phyloP scores from a whole-genome alignment of 768 basidiomycete genomes.

The Kwoniella pini region DNA sequence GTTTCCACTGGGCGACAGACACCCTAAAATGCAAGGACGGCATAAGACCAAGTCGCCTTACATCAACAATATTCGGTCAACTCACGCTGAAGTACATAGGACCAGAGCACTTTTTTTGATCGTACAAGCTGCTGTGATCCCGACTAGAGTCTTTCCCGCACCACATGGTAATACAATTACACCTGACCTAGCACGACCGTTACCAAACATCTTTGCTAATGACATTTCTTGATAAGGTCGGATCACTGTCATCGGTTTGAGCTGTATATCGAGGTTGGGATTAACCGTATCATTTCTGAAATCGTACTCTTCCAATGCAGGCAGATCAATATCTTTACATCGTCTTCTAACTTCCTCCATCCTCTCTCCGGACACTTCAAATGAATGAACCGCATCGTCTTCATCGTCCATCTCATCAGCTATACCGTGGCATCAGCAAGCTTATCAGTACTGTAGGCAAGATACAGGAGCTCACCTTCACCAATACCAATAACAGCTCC shows the following conservation, averaged over 20 bases:
- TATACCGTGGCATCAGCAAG: constrained; percentile 46
- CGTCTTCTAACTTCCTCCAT: constrained; percentile 97
- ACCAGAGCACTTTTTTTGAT: constrained; percentile 99
- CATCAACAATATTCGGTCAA: constrained; percentile 16
- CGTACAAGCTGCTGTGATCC: constrained; percentile 98
- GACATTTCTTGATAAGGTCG: constrained; percentile 98
- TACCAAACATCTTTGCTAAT: constrained; percentile 99
- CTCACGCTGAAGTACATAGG: constrained; percentile 95
- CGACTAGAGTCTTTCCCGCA: constrained; percentile 97
- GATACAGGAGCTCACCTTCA: constrained; percentile 63
- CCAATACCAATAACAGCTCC: constrained; percentile 96
- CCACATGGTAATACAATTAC: constrained; percentile 98
- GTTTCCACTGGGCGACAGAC: constrained; percentile 95
- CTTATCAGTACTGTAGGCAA: not conserved
- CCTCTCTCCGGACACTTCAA: constrained; percentile 89
- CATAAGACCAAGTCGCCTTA: not conserved
- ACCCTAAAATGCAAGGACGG: constrained; percentile 44
- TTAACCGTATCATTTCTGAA: constrained; percentile 97
- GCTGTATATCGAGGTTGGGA: constrained; percentile 94
- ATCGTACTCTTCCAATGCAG: constrained; percentile 98
- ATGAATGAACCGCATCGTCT: constrained; percentile 94
- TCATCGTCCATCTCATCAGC: constrained; percentile 95
- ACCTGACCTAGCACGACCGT: constrained; percentile 95
- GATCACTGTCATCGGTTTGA: constrained; percentile 96
- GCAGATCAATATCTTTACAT: constrained; percentile 94